Base-by-base conservation (phyloP, 345 rosid genomes). In the Gossypium raimondii region DNA sequence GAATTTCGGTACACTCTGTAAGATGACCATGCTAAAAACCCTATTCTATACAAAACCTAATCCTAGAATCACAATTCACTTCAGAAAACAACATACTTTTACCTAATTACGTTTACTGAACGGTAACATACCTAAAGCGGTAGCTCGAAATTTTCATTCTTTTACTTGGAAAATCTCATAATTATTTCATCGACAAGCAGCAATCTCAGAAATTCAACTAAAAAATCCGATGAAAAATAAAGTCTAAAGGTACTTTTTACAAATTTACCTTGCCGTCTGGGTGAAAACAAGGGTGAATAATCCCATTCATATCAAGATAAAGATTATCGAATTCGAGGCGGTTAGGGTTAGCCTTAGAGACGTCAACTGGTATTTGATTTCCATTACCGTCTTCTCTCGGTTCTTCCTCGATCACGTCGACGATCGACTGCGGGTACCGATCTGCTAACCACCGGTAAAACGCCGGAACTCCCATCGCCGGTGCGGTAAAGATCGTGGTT, bases 391-490 rank as follows among this genome's bases (percentile, higher is more conserved):
- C 81, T 53, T 74, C 82, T 61, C 75, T 55, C 9, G 92, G 87
- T 80, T 91, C 92, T 55, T 89, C 98, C 82, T 93, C 99, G 51
- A 92, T 79, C 18, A 89, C 97, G 76, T 96, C 97, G 73, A 61
- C 82, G 67, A 96, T 92, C 4, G 98, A 80, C 80, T 77, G 88
- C 11, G 97, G 93, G 80, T 92, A 96, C 34, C 98, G 91, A 85
- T 96, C 98, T 18, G 97, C 97, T 25, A 96, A 94, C 97, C 98
- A 93, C 85, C 90, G 77, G 87, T 91, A 93, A 74, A 96, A 96
- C 76, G 98, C 97, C 2, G 99, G 99, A 4, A 96, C 98, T 20
- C 99, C 99, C 99, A 96, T 96, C 77, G 77, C 72, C 72, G 48
- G 70, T 10, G 14, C 53, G 58, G 44, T 25, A 20, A 69, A 52